Conservation (phyloP, 1,139 yeast genomes). For the Zygoascus sp. region DNA sequence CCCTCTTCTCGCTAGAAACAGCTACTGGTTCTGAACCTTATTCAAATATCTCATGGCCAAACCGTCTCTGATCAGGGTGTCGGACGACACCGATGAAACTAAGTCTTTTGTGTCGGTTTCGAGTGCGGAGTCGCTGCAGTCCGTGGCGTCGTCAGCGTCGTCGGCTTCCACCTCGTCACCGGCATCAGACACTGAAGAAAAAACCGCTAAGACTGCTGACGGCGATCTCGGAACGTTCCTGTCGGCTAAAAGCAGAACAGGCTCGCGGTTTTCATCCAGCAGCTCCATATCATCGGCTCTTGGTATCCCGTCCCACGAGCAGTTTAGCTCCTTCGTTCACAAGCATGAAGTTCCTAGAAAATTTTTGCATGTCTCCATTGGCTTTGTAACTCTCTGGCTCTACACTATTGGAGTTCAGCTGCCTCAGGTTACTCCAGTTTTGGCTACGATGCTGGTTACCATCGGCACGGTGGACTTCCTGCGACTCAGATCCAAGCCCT, state of each 20-base stretch:
- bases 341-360: constrained; percentile 90
- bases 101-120: constrained; percentile 11
- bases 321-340: constrained; percentile 50
- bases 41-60: not conserved
- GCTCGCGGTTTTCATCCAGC: constrained; percentile 9
- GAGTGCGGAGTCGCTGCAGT: constrained; percentile 7
- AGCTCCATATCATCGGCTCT: constrained; percentile 12
- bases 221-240: not conserved
- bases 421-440: constrained; percentile 48
- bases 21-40: too few species aligned
- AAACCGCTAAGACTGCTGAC: not conserved
- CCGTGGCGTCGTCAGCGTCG: constrained; percentile 3
- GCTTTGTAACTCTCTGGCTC: constrained; percentile 67
- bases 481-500: constrained; percentile 55
- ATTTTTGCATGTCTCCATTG: constrained; percentile 80
- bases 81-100: constrained; percentile 7
- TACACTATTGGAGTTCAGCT: constrained; percentile 61
- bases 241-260: not conserved
- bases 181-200: constrained; percentile 3
- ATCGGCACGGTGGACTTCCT: constrained; percentile 64
- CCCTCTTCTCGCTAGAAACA: too few species aligned
- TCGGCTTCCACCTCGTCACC: constrained; percentile 11
- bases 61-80: constrained; percentile 1
- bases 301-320: constrained; percentile 33
- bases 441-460: constrained; percentile 49